Evolutionary conservation across 768 basidiomycete genomes (phyloP).

Genomic region (Fomitopsis pulvina): DNA sequence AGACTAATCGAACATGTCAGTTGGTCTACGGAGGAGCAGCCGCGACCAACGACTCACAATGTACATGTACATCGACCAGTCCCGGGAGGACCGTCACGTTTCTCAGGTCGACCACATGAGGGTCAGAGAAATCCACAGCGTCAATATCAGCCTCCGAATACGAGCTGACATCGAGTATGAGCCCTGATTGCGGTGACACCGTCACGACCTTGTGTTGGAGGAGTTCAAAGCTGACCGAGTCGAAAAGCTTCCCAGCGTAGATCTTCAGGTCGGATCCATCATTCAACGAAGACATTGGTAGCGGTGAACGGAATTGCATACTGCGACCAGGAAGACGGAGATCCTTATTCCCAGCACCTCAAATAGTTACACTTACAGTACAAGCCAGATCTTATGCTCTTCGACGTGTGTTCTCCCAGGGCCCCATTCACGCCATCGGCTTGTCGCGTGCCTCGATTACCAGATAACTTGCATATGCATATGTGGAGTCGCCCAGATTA

Average conservation of each 20-base stretch:
- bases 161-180: constrained; percentile 38
- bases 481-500: too few relatives aligned
- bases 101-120: constrained; percentile 38
- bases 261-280: constrained; percentile 12
- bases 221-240: constrained; percentile 36
- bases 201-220: constrained; percentile 41
- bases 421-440: too few relatives aligned
- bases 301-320: too few relatives aligned
- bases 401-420: too few relatives aligned
- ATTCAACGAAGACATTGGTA: too few relatives aligned
- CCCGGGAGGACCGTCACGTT: constrained; percentile 47
- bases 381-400: too few relatives aligned
- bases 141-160: constrained; percentile 3
- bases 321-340: background rate
- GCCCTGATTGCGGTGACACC: constrained; percentile 38
- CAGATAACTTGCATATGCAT: too few relatives aligned
- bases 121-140: constrained; percentile 9
- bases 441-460: too few relatives aligned
- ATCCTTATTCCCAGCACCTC: too few relatives aligned
- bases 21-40: too few relatives aligned
- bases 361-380: too few relatives aligned
- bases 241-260: constrained; percentile 46
- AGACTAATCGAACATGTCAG: constrained; percentile 37
- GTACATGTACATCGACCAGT: constrained; percentile 21
- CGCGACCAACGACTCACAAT: constrained; percentile 1